phyloP scores from a whole-genome alignment of 306 rosid genomes.

The Dicorynia guianensis region DNA sequence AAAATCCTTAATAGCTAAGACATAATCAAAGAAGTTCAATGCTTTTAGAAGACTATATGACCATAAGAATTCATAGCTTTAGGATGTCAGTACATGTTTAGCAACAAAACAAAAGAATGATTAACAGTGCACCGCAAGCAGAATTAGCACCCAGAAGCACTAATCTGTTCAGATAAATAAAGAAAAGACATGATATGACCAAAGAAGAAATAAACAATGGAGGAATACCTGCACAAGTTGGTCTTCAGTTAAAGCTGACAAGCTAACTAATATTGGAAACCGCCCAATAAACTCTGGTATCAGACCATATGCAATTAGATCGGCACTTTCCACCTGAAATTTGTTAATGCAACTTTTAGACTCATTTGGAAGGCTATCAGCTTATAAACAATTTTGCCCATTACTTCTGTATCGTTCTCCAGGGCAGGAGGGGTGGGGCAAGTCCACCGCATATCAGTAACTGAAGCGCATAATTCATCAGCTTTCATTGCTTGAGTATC shows the following conservation, averaged over 20 bases:
- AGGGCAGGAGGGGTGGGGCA: not conserved
- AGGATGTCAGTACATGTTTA: not conserved
- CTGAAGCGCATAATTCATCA: not conserved
- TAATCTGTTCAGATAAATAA: not conserved
- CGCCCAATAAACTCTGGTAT: constrained; percentile 95
- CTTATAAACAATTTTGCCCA: constrained; percentile 11
- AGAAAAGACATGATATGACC: constrained; percentile 6
- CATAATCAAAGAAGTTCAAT: not conserved
- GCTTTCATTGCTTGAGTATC: constrained; percentile 26
- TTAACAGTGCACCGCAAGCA: constrained; percentile 17
- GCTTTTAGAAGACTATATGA: constrained; percentile 10
- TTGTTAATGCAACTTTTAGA: constrained; percentile 39
- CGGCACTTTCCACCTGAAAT: constrained; percentile 90
- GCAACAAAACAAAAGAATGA: constrained; percentile 22
- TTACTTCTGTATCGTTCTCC: not conserved
- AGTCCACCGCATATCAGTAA: not conserved
- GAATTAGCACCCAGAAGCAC: constrained; percentile 15
- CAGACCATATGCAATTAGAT: constrained; percentile 89
- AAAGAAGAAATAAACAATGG: constrained; percentile 10
- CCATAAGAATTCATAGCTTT: constrained; percentile 2
- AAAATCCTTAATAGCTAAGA: not conserved
- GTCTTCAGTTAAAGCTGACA: constrained; percentile 83
- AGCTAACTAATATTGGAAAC: constrained; percentile 82
- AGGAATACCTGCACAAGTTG: constrained; percentile 80
- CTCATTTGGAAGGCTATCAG: constrained; percentile 30